Evolutionary conservation across 345 rosid genomes (phyloP).

Genomic region (Nephelium lappaceum): DNA sequence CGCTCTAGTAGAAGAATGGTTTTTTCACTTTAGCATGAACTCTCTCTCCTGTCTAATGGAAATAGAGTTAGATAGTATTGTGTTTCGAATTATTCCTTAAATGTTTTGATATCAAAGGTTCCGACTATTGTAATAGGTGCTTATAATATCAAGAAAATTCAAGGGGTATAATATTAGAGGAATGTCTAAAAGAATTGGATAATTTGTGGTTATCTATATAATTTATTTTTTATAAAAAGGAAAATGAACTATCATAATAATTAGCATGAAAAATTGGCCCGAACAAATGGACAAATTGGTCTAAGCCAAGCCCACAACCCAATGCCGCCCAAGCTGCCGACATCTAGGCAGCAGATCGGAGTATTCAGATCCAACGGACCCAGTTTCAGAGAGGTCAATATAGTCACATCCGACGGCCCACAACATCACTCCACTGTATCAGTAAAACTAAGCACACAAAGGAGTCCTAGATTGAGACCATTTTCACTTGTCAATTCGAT

Average conservation of each 20-base stretch:
- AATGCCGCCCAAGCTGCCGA: background rate
- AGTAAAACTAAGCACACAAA: background rate
- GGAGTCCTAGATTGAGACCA: background rate
- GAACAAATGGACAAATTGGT: background rate
- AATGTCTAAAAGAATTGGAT: too few species aligned
- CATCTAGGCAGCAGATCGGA: background rate
- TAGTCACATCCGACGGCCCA: slow-evolving; percentile 9
- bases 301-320: background rate
- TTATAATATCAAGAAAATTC: too few species aligned
- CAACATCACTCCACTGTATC: background rate
- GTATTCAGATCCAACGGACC: background rate
- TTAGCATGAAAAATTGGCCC: background rate
- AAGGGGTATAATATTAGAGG: too few species aligned
- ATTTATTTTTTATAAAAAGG: too few species aligned
- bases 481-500: background rate
- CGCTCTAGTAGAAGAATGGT: too few species aligned
- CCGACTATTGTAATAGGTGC: too few species aligned
- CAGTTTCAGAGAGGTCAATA: background rate
- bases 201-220: too few species aligned
- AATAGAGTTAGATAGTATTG: too few species aligned
- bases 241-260: background rate
- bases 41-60: too few species aligned
- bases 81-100: too few species aligned
- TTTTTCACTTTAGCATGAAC: too few species aligned
- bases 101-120: too few species aligned